A percentile compares a stretch with the other conserved stretches of the same genome.
These are phyloP conservation scores for Pelargonium fulgidum DNA, from an alignment of 441 rosid genomes.

Conservation along the genomic window DNA sequence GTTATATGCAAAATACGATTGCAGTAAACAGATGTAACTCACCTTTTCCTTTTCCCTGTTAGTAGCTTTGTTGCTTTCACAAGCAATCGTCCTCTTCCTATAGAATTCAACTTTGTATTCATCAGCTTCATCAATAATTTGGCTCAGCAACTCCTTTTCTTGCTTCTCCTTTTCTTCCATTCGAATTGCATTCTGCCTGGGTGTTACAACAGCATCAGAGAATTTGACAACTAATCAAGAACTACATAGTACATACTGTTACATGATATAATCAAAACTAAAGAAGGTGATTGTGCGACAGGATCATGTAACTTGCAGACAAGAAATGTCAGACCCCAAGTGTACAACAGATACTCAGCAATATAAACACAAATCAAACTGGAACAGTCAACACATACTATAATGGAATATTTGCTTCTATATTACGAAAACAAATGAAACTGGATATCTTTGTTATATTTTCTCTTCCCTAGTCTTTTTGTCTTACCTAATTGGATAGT, in stretches of 20 bases:
- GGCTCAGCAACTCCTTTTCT: slow-evolving; percentile 51
- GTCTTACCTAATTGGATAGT: not conserved
- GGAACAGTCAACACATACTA: too few relatives aligned
- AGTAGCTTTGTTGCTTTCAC: slow-evolving; percentile 50
- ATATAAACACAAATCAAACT: too few relatives aligned
- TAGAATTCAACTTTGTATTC: slow-evolving; percentile 57
- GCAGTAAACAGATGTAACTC: not conserved
- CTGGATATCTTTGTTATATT: not conserved
- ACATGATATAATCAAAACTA: not conserved
- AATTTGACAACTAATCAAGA: not conserved
- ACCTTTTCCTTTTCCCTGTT: slow-evolving; percentile 78
- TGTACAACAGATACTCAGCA: too few relatives aligned
- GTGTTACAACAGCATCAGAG: slow-evolving; percentile 18
- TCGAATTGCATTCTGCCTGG: slow-evolving; percentile 51
- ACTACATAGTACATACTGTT: not conserved
- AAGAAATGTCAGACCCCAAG: too few relatives aligned
- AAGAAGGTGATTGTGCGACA: too few relatives aligned
- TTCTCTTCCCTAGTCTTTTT: not conserved
- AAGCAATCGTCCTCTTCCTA: slow-evolving; percentile 44
- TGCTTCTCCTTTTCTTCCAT: slow-evolving; percentile 76
- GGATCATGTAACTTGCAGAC: too few relatives aligned
- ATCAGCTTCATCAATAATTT: slow-evolving; percentile 57
- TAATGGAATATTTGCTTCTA: too few relatives aligned
- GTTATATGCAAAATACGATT: too few relatives aligned
- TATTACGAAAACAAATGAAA: not conserved